Percentiles rank a stretch among this genome's conserved stretches.
Conservation (phyloP, 805 yeast species). For the Candida pseudoglaebosa region DNA sequence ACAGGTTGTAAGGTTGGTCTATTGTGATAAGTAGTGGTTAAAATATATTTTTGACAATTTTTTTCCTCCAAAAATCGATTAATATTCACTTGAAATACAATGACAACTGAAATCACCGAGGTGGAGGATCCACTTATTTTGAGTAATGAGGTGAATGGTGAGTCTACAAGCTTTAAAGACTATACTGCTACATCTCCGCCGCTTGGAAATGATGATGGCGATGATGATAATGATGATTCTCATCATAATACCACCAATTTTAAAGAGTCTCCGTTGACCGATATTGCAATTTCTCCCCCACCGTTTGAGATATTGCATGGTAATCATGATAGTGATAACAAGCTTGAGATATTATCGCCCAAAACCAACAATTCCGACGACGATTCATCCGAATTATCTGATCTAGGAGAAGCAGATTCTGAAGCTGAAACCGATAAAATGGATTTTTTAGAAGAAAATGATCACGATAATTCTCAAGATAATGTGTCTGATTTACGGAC, state of each 20-base stretch:
- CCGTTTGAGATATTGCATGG: constrained; percentile 24
- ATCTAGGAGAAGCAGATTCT: constrained; percentile 58
- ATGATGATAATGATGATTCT: too few species aligned
- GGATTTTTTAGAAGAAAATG: constrained; percentile 49
- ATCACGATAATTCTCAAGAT: constrained; percentile 14
- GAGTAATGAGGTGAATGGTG: background rate
- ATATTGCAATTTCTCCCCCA: constrained; percentile 40
- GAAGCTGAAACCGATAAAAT: constrained; percentile 92
- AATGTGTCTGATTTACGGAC: constrained; percentile 34
- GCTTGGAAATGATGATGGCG: constrained; percentile 1
- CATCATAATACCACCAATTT: constrained; percentile 10
- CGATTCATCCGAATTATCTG: constrained; percentile 45
- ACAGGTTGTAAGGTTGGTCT: background rate
- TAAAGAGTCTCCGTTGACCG: constrained; percentile 39
- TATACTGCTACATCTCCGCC: background rate
- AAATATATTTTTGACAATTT: too few species aligned
- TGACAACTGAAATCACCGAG: constrained; percentile 1
- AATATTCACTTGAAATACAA: too few species aligned
- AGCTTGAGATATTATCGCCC: constrained; percentile 1
- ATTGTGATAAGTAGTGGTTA: background rate
- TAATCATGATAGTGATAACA: background rate
- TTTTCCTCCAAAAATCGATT: too few species aligned
- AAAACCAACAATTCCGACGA: constrained; percentile 10
- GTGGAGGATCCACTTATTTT: background rate
- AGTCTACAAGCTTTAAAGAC: background rate